Base-by-base conservation (phyloP, 768 basidiomycete species). In the Leccinum olivaceopallidum region DNA sequence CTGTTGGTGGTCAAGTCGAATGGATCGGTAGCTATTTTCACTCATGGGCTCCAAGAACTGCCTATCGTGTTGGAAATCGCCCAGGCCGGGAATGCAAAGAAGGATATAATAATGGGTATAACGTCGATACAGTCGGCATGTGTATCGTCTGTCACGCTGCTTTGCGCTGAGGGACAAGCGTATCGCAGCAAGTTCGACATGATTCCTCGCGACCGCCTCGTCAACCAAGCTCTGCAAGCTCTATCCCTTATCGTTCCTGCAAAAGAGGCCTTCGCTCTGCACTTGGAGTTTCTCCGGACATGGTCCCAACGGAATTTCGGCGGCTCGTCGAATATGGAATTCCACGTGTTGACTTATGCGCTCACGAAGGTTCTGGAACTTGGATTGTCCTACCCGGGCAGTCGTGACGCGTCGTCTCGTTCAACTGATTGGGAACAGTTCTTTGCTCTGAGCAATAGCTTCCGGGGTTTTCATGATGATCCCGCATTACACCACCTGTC, bases 1-100 rank as follows among this genome's bases (percentile, higher is more conserved):
- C 76, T 94, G 10, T 73, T 96, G 5, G 73, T 89, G 16, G 73
- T 92, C 53, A 84, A 81, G 53, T 80, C 85, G 3, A 78, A 83
- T 52, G 80, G 85, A 32, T 71, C 71, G 9, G 72, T 93, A 10
- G 72, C 76, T 0, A 68, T 94, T 4, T 73, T 89, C 42, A 90
- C 87, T 0, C 88, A 90, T 63, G 89, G 87, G 1, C 64, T 78
- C 10, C 71, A 72, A n/a, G 74, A 77, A 64, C 58, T 85, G 10
- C 77, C 79, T 24, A 69, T 83, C 20, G 64, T 70, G 42, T 37
- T 82, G 24, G 56, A 56, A 20, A 54, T 60, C 28, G 65, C 67
- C 28, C 64, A 58, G 28, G 65, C 59, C 3, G 55, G 39, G n/a
- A 28, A 14, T 24, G 54, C 57, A 47, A 57, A 51, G 13, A 62